These are phyloP conservation scores for Penicillium sp. DNA, from an alignment of 2,329 filamentous ascomycete species.

Conservation along the genomic window DNA sequence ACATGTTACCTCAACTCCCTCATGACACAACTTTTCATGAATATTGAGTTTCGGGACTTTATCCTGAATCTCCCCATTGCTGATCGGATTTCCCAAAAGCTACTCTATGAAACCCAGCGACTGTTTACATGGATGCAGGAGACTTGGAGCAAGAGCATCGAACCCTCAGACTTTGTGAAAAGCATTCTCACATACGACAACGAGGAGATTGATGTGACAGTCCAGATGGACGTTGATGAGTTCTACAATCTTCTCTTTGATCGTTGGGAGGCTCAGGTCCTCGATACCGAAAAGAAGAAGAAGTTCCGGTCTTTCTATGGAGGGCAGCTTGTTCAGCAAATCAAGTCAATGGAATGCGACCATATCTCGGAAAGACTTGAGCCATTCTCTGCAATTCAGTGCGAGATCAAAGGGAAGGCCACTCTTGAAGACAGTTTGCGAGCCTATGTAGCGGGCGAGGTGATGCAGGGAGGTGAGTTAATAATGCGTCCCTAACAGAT, in stretches of 20 bases:
- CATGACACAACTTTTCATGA: constrained; percentile 95
- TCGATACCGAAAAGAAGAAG: constrained; percentile 65
- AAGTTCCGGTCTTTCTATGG: constrained; percentile 81
- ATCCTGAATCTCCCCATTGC: constrained; percentile 65
- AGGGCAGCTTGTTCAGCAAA: constrained; percentile 87
- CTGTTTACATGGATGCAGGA: constrained; percentile 87
- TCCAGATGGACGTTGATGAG: constrained; percentile 97
- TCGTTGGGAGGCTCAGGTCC: constrained; percentile 80
- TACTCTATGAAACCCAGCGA: constrained; percentile 74
- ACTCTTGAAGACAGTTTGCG: constrained; percentile 82
- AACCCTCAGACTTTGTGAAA: constrained; percentile 69
- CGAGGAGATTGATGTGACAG: constrained; percentile 75
- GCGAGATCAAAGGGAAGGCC: constrained; percentile 90
- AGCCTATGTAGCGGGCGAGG: constrained; percentile 93
- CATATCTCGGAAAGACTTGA: constrained; percentile 91
- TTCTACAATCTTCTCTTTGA: constrained; percentile 95
- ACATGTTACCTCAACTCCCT: constrained; percentile 97
- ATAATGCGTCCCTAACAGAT: background rate
- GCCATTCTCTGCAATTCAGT: constrained; percentile 90
- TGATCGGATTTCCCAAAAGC: constrained; percentile 58
- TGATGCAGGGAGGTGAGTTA: constrained; percentile 78
- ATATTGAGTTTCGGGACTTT: constrained; percentile 79
- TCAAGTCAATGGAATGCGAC: constrained; percentile 89
- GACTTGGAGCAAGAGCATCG: constrained; percentile 68
- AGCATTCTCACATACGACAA: constrained; percentile 82